Conservation (phyloP, 768 basidiomycete species). For the Mycena pura region DNA sequence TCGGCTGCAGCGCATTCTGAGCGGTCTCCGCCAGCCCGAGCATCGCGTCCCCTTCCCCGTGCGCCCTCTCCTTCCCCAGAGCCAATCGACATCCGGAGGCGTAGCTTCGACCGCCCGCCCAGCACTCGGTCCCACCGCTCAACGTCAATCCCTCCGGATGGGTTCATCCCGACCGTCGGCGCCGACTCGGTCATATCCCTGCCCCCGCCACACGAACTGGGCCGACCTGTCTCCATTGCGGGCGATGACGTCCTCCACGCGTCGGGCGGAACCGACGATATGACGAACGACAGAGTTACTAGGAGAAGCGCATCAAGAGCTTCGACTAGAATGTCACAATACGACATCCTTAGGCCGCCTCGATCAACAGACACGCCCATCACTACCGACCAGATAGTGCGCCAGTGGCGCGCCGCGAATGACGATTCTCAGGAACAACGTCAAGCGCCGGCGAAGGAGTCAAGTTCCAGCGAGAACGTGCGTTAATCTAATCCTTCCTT, state of each 20-base stretch:
- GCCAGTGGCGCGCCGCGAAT: constrained; percentile 42
- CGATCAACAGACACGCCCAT: constrained; percentile 11
- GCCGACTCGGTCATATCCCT: constrained; percentile 47
- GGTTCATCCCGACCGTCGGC: constrained; percentile 53
- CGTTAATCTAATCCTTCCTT: constrained; percentile 2
- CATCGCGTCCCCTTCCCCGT: constrained; percentile 15
- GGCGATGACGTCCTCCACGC: constrained; percentile 9
- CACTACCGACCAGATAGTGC: constrained; percentile 37
- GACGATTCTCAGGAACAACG: constrained; percentile 29
- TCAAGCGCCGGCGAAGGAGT: constrained; percentile 5
- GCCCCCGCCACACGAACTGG: constrained; percentile 60
- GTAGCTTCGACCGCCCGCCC: background rate
- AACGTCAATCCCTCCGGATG: constrained; percentile 50
- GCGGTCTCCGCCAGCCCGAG: background rate
- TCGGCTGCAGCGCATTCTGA: background rate
- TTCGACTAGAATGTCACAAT: constrained; percentile 46
- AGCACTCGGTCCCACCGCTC: constrained; percentile 31
- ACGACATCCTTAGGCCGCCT: constrained; percentile 45
- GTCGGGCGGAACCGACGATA: background rate
- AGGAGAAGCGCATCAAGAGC: constrained; percentile 31
- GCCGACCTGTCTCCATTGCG: constrained; percentile 28
- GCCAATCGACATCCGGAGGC: constrained; percentile 15
- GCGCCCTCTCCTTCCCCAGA: constrained; percentile 5
- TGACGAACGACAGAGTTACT: background rate
- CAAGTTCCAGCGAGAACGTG: constrained; percentile 6